phyloP scores from a whole-genome alignment of 2,329 filamentous ascomycete species.

The Fusarium ramigenum region DNA sequence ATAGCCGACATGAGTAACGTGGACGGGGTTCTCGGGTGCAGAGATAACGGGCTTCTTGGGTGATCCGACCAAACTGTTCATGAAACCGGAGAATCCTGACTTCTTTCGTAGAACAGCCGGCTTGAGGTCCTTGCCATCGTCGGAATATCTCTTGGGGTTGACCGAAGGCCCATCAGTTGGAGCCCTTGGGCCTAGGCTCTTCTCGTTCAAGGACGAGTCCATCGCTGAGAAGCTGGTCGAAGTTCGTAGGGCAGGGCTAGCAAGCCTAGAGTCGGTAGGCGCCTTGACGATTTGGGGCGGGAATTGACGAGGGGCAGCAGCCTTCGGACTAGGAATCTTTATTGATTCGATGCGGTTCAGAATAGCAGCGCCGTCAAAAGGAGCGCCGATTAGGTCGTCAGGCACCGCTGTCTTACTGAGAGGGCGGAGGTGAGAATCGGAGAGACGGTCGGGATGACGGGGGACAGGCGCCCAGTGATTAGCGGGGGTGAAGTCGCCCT shows the following conservation, averaged over 20 bases:
- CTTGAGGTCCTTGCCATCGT: slow-evolving; percentile 75
- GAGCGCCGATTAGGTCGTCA: slow-evolving; percentile 71
- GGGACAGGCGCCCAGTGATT: slow-evolving; percentile 43
- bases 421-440: slow-evolving; percentile 41
- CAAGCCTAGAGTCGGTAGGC: slow-evolving; percentile 61
- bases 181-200: slow-evolving; percentile 45
- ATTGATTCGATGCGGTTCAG: slow-evolving; percentile 68
- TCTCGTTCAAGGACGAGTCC: slow-evolving; percentile 52
- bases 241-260: slow-evolving; percentile 67
- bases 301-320: slow-evolving; percentile 40
- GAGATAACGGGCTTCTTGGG: slow-evolving; percentile 94
- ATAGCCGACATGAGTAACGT: slow-evolving; percentile 97
- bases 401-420: slow-evolving; percentile 44
- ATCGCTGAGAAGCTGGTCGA: slow-evolving; percentile 64
- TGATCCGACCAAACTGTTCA: slow-evolving; percentile 84
- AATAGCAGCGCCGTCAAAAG: slow-evolving; percentile 71
- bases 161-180: slow-evolving; percentile 57
- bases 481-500: slow-evolving; percentile 57
- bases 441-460: slow-evolving; percentile 42
- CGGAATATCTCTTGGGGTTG: slow-evolving; percentile 78
- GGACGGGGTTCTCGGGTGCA: slow-evolving; percentile 96
- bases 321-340: slow-evolving; percentile 50
- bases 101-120: slow-evolving; percentile 77
- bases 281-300: slow-evolving; percentile 56
- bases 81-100: slow-evolving; percentile 86